Conservation (phyloP, 192 early-diverging fungal genomes). For the Haplosporangium gracile region DNA sequence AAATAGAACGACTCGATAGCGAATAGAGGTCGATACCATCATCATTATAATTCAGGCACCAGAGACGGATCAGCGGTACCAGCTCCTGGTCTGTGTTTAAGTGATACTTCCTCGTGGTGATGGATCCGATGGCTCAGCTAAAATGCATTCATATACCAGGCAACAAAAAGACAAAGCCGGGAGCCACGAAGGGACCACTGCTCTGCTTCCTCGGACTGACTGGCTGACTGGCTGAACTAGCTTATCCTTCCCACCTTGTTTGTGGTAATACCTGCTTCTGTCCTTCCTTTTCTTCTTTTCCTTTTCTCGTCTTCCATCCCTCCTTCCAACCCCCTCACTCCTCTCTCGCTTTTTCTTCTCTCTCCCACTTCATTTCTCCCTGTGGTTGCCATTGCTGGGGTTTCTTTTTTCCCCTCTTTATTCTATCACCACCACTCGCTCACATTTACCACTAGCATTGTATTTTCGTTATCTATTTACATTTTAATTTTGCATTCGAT, state of each 20-base stretch:
- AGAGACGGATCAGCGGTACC: neutral
- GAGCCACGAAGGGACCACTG: neutral
- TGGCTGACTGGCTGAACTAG: too few species aligned
- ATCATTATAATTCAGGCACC: neutral
- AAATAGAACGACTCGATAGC: neutral
- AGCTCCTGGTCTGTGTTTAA: neutral
- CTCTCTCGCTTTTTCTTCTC: neutral
- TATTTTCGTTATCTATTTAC: neutral
- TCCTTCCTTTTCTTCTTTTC: constrained; percentile 7
- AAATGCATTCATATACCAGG: neutral
- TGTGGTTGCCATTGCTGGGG: neutral
- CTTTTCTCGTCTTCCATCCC: neutral
- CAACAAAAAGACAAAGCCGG: neutral
- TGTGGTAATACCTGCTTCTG: neutral
- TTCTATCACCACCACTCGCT: neutral
- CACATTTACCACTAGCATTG: neutral
- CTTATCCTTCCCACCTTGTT: too few species aligned
- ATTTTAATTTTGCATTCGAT: neutral
- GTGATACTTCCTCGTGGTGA: neutral
- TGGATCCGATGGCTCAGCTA: neutral
- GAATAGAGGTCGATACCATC: too few species aligned
- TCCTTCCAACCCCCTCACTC: constrained; percentile 6
- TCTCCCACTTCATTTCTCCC: neutral
- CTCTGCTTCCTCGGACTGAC: neutral
- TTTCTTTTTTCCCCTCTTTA: neutral